These are phyloP conservation scores for Fusarium austroafricanum DNA, from an alignment of 2,329 filamentous ascomycete genomes.

Conservation along the genomic window DNA sequence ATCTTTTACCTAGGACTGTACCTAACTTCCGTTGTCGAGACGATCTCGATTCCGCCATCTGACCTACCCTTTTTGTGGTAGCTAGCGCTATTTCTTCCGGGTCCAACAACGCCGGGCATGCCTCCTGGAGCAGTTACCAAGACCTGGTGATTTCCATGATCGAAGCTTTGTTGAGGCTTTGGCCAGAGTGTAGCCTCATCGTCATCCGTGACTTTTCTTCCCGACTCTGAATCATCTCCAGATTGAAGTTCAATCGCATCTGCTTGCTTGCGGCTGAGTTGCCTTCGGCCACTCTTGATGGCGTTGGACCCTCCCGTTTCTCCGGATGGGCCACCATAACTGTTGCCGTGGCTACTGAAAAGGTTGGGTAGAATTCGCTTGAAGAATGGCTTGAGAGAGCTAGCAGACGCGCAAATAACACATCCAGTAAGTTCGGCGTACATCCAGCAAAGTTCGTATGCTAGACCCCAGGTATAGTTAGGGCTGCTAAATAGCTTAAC, in stretches of 20 bases:
- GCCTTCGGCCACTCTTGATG: slow-evolving; percentile 15
- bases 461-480: slow-evolving; percentile 41
- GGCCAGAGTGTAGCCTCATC: slow-evolving; percentile 38
- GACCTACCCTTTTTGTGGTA: not conserved
- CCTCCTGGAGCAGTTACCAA: slow-evolving; percentile 11
- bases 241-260: slow-evolving; percentile 42
- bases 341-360: slow-evolving; percentile 20
- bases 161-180: slow-evolving; percentile 4
- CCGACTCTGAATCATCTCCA: slow-evolving; percentile 35
- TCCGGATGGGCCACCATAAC: slow-evolving; percentile 13
- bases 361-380: slow-evolving; percentile 27
- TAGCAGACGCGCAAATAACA: slow-evolving; percentile 41
- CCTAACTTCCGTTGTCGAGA: slow-evolving; percentile 30
- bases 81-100: not conserved
- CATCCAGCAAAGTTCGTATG: slow-evolving; percentile 44
- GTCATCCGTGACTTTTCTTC: slow-evolving; percentile 26
- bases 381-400: slow-evolving; percentile 40
- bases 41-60: slow-evolving; percentile 27
- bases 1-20: slow-evolving; percentile 27
- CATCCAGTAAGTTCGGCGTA: slow-evolving; percentile 42
- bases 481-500: slow-evolving; percentile 33
- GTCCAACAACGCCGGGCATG: not conserved
- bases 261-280: slow-evolving; percentile 34
- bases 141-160: slow-evolving; percentile 14
- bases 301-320: slow-evolving; percentile 17